Evolutionary conservation across 2,329 filamentous ascomycete species (phyloP), one percentile per base, ranked within the genome.

Genomic region (Teratosphaeriaceae sp.): DNA sequence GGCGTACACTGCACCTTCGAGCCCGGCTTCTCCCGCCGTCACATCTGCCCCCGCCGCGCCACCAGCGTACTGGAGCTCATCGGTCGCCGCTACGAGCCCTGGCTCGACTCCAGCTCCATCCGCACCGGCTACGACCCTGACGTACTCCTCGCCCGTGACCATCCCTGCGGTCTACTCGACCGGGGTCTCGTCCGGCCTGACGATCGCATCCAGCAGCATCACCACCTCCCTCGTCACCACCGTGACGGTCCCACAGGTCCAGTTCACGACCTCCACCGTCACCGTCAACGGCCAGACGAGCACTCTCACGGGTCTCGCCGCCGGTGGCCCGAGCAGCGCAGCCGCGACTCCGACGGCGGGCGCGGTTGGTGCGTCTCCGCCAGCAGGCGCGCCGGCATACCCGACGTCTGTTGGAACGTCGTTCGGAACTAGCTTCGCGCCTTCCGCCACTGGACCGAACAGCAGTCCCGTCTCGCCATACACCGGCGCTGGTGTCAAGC

Each of bases 171-270:
- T 60, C 30, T 63, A 65, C 55, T 56, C 55, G 33, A 58, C 59
- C 8, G 62, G 62, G 42, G 50, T 49, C n/a, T 59, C 55, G 8
- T 43, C 50, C 15, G 62, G 62, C 38, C 44, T 48, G 26, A 58
- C 60, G n/a, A 59, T 64, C 38, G 53, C 58, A 2, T 49, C 44
- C 19, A 58, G 57, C 45, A 58, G 49, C 47, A 57, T 47, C 42
- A 59, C 54, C n/a, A 56, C 53, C 22, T 52, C 54, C 13, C 51
- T 66, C 38, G 54, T 60, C 18, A 70, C 65, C 3, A 64, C 64
- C 16, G 54, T 72, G 44, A 71, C 67, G 12, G 68, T 73, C 19
- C 70, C 70, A 0, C 65, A 68, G 48, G 66, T 71, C 9, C 57
- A 62, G 49, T 70, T 71, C 62, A 63, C 61, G 22, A 70, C 67